A percentile compares a stretch with the other conserved stretches of the same genome.
phyloP scores from a whole-genome alignment of 306 rosid species.

The Gleditsia sinensis region DNA sequence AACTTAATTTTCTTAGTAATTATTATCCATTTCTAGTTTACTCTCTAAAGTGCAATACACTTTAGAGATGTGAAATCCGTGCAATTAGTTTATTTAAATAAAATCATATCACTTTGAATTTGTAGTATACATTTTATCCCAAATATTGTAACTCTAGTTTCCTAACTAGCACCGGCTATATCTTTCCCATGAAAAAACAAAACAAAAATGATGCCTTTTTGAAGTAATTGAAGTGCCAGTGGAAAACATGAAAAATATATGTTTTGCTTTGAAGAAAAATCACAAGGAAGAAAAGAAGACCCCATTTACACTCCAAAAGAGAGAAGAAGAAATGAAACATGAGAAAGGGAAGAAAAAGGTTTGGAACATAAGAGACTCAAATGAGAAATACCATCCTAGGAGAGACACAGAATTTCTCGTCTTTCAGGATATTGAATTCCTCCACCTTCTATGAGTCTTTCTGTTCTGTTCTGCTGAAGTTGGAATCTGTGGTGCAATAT shows the following conservation, averaged over 20 bases:
- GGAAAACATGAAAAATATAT: constrained; percentile 31
- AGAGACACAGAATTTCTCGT: constrained; percentile 20
- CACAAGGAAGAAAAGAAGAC: constrained; percentile 24
- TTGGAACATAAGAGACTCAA: constrained; percentile 30
- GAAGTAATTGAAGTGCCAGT: constrained; percentile 8
- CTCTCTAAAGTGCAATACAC: no score
- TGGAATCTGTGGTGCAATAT: constrained; percentile 53
- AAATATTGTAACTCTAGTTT: no score
- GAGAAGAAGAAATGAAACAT: constrained; percentile 23
- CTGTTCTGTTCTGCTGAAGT: constrained; percentile 46
- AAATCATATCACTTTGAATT: no score
- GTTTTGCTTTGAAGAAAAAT: constrained; percentile 32
- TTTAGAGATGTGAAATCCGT: no score
- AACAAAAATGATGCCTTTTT: neutral
- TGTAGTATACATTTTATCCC: no score
- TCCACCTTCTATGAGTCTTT: constrained; percentile 66
- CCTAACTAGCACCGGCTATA: no score
- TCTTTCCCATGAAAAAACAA: neutral
- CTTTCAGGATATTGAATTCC: constrained; percentile 88
- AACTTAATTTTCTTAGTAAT: no score
- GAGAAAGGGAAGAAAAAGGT: neutral
- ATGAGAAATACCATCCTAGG: constrained; percentile 17
- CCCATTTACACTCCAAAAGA: constrained; percentile 18
- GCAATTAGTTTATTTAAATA: no score
- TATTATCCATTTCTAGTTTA: no score